These are phyloP conservation scores for Dalechampia spathulata DNA, from an alignment of 441 rosid species.

Conservation along the genomic window DNA sequence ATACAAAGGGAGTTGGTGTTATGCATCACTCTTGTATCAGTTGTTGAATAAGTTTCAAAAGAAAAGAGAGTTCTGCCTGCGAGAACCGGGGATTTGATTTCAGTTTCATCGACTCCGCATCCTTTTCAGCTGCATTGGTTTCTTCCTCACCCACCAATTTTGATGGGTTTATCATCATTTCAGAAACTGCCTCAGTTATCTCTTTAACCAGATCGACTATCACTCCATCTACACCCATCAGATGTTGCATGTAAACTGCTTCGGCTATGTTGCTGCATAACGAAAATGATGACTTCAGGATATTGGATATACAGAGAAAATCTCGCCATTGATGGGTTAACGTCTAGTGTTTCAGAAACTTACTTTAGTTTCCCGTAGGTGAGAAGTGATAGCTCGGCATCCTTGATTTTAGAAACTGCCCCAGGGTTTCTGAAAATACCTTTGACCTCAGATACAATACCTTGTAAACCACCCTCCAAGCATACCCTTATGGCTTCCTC, in stretches of 20 bases:
- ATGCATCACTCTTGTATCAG: constrained; percentile 40
- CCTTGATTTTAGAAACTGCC: constrained; percentile 64
- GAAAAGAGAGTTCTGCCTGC: constrained; percentile 65
- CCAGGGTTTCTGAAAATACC: constrained; percentile 67
- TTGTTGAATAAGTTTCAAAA: constrained; percentile 80
- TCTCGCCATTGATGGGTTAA: too few relatives aligned
- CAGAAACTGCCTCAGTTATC: constrained; percentile 55
- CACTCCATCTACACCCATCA: constrained; percentile 89
- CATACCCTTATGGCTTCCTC: constrained; percentile 74
- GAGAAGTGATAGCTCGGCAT: constrained; percentile 59
- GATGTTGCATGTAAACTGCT: constrained; percentile 77
- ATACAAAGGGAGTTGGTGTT: background rate
- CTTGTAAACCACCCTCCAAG: constrained; percentile 64
- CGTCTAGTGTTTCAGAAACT: constrained; percentile 11
- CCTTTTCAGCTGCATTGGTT: constrained; percentile 6
- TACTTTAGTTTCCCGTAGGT: constrained; percentile 83
- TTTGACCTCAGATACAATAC: constrained; percentile 82
- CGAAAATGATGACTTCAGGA: too few relatives aligned
- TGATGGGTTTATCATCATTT: constrained; percentile 45
- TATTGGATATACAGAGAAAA: too few relatives aligned
- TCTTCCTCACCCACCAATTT: constrained; percentile 20
- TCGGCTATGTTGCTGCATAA: constrained; percentile 60
- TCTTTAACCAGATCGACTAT: constrained; percentile 78
- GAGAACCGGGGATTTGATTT: constrained; percentile 61
- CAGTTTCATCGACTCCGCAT: constrained; percentile 9